Base-by-base conservation (phyloP, 2,329 filamentous ascomycete species). In the Aspergillus aculeatus region DNA sequence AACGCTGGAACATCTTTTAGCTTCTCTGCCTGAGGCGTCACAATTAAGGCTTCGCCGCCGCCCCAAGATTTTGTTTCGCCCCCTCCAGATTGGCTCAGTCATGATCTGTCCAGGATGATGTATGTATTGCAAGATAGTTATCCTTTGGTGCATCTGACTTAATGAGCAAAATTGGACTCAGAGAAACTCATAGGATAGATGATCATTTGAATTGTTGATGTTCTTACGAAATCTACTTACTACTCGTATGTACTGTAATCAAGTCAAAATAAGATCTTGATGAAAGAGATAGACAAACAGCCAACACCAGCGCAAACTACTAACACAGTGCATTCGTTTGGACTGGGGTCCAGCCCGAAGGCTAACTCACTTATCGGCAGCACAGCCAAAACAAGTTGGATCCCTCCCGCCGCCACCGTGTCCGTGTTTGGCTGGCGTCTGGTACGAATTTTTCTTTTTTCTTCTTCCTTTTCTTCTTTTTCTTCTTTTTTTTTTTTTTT, bases 11-110 rank as follows among this genome's bases (percentile, higher is more conserved):
- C 14, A 16, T 12, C 14, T 35, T 35, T 35, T 35, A 11, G 14
- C 32, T 35, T 35, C 5, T 6, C 23, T 26, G 53, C 53, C 53
- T 55, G 38, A 55, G 57, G 57, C 57, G 54, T 50, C 14, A 44
- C 9, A 16, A 35, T 29, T 29, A 19, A 44, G 38, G 14, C 38
- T 44, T 44, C 38, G 38, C 16, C 38, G 38, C 38, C 38, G 38
- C 38, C 38, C 38, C 38, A 44, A 55, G 32, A 55, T 35, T 58
- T 62, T 59, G 32, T 56, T 62, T 60, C 19, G 50, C 56, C 53
- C 53, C 41, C 47, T 21, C 47, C 50, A 62, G 57, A 60, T 62
- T 62, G 57, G 57, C 53, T 44, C 50, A 26, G 23, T 47, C 41
- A 35, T 54, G 23, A 54, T 29, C 14, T 21, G 38, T 38, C 31